Evolutionary conservation across 805 yeast species (phyloP).

Genomic region (Pichia phayaonensis): DNA sequence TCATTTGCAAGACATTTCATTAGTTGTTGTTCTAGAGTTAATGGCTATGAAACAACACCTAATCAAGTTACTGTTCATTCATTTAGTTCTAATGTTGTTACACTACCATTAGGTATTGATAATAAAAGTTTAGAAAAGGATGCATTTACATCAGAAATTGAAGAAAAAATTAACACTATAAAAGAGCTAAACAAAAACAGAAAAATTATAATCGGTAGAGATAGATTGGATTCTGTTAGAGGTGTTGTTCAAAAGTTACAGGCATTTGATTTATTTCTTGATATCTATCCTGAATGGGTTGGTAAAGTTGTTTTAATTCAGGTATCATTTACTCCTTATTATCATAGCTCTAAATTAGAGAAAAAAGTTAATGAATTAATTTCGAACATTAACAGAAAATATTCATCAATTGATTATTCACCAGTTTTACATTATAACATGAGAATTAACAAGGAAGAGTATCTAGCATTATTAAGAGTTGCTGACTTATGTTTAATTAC

Average conservation of each 20-base stretch:
- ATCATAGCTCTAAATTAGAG: conserved; percentile 59
- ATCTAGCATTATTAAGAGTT: conserved; percentile 75
- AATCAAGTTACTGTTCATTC: conserved; percentile 66
- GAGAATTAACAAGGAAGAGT: conserved; percentile 82
- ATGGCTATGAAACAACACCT: conserved; percentile 70
- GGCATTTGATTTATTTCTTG: conserved; percentile 82
- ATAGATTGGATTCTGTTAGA: conserved; percentile 81
- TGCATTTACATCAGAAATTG: conserved; percentile 43
- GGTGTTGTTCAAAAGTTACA: conserved; percentile 91
- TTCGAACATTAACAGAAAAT: conserved; percentile 73
- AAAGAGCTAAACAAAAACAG: conserved; percentile 53
- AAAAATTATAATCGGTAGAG: conserved; percentile 88
- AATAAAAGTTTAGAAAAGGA: conserved; percentile 59
- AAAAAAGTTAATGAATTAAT: conserved; percentile 78
- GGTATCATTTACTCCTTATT: conserved; percentile 74
- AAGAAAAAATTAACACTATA: conserved; percentile 58
- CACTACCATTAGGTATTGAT: conserved; percentile 88
- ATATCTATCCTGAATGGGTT: conserved; percentile 89
- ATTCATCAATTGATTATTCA: conserved; percentile 71
- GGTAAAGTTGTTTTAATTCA: conserved; percentile 78
- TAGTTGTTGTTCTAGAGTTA: conserved; percentile 78
- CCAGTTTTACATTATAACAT: conserved; percentile 93
- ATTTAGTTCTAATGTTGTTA: conserved; percentile 59
- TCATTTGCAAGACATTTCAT: conserved; percentile 87
- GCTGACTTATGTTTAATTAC: conserved; percentile 90